Conservation (phyloP, 768 basidiomycete species). For the Sporobolomyces pararoseus region DNA sequence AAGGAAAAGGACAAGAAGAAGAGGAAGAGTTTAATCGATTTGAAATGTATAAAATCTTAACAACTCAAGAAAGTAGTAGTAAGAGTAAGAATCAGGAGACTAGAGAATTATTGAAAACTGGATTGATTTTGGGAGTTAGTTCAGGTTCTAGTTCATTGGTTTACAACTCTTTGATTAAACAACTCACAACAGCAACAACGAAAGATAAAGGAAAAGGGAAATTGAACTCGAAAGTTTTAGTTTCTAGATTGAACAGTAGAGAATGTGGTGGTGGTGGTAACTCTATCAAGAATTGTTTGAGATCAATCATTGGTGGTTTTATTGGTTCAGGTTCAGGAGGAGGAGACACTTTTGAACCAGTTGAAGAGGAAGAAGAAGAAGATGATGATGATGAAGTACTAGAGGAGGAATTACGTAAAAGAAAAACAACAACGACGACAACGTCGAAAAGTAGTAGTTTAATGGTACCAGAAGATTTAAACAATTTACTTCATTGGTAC, state of each 20-base stretch:
- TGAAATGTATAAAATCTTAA: no score
- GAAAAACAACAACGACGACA: background rate
- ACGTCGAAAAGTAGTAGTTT: constrained; percentile 12
- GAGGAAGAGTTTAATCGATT: no score
- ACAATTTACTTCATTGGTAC: constrained; percentile 37
- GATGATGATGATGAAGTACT: no score
- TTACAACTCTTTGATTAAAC: constrained; percentile 32
- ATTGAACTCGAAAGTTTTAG: constrained; percentile 17
- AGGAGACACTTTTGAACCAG: constrained; percentile 22
- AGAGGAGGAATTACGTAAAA: no score
- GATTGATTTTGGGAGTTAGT: constrained; percentile 36
- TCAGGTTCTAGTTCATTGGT: constrained; percentile 38
- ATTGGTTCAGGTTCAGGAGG: constrained; percentile 23
- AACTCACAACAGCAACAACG: background rate
- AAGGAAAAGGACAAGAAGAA: no score
- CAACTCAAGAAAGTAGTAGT: background rate
- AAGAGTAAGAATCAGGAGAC: no score
- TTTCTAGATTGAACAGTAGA: constrained; percentile 31
- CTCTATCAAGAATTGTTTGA: constrained; percentile 37
- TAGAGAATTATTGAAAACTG: constrained; percentile 23
- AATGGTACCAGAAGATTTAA: constrained; percentile 36
- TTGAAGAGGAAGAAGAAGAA: constrained; percentile 30
- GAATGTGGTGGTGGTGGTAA: no score
- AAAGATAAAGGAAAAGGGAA: no score
- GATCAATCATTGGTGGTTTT: constrained; percentile 34